A percentile compares a stretch with the other conserved stretches of the same genome.
Conservation (phyloP, 2,329 filamentous ascomycete species). For the Scedosporium dehoogii region DNA sequence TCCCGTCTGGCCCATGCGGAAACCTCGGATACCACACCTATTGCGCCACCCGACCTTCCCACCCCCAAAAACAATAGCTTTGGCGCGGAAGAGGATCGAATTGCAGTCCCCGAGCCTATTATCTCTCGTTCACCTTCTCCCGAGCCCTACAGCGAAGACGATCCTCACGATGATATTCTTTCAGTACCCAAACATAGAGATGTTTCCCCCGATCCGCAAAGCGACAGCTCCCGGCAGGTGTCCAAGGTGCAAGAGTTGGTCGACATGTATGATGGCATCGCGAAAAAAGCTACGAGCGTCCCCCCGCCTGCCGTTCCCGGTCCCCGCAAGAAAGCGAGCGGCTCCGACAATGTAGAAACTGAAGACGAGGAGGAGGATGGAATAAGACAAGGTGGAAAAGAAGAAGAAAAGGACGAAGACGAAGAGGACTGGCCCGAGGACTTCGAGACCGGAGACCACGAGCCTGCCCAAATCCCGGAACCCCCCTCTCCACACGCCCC, state of each 20-base stretch:
- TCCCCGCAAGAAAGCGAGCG: background rate
- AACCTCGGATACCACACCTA: too few species aligned
- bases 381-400: background rate
- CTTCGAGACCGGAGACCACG: constrained; percentile 5
- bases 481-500: constrained; percentile 2
- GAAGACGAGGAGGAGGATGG: background rate
- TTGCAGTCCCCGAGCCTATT: background rate
- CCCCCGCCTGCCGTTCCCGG: background rate
- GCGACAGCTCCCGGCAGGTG: constrained; percentile 15
- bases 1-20: too few species aligned
- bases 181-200: constrained; percentile 1
- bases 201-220: background rate
- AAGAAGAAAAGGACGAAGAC: background rate
- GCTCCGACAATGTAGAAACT: background rate
- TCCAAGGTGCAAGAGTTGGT: constrained; percentile 43
- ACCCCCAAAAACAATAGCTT: too few species aligned
- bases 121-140: background rate
- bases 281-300: constrained; percentile 11
- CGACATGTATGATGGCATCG: constrained; percentile 37
- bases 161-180: background rate
- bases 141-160: background rate
- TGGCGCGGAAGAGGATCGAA: too few species aligned
- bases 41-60: too few species aligned
- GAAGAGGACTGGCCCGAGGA: constrained; percentile 4
- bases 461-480: constrained; percentile 6